Evolutionary conservation across 257 asterid genomes (phyloP).

Genomic region (Solanum pimpinellifolium): DNA sequence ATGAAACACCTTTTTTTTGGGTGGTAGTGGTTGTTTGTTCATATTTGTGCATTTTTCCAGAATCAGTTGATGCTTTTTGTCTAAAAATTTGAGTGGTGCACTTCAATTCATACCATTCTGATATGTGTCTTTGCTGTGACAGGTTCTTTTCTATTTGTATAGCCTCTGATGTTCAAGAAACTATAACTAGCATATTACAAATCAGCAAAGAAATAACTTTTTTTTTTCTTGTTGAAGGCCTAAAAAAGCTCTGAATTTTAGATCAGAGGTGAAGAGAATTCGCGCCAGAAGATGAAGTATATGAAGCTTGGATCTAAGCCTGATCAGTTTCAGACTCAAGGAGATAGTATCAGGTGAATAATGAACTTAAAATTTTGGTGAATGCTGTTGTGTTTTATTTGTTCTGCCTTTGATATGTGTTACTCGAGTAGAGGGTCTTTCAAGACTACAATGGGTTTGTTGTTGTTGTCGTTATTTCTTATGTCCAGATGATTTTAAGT

Average conservation of each 20-base stretch:
- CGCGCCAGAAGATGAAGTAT: constrained; percentile 54
- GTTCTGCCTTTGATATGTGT: not conserved
- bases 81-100: constrained; percentile 21
- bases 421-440: not conserved
- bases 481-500: not conserved
- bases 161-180: constrained; percentile 3
- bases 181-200: not conserved
- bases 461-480: not conserved
- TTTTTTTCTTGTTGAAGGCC: not conserved
- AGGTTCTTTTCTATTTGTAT: constrained; percentile 10
- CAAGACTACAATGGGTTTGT: not conserved
- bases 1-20: constrained; percentile 16
- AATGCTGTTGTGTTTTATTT: not conserved
- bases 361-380: not conserved
- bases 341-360: constrained; percentile 57
- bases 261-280: not conserved
- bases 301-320: constrained; percentile 96
- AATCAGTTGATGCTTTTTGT: constrained; percentile 21
- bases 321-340: constrained; percentile 78
- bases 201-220: not conserved
- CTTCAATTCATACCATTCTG: constrained; percentile 30
- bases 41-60: constrained; percentile 27
- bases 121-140: constrained; percentile 29
- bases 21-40: constrained; percentile 32
- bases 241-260: not conserved